phyloP scores from a whole-genome alignment of 2,329 filamentous ascomycete genomes.

The Elsinoe perseae region DNA sequence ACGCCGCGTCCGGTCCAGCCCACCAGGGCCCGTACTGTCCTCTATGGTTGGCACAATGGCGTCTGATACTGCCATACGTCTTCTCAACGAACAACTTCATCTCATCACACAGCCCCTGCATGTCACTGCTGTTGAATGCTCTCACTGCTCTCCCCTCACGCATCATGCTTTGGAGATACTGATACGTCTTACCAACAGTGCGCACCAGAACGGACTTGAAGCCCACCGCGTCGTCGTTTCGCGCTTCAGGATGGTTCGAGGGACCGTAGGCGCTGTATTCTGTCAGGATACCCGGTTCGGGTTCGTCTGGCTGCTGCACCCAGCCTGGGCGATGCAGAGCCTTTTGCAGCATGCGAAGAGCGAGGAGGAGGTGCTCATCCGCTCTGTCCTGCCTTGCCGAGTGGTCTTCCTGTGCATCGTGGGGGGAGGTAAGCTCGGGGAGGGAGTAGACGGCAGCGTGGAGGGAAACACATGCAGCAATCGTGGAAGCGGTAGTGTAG shows the following conservation, averaged over 20 bases:
- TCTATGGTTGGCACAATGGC: slow-evolving; percentile 24
- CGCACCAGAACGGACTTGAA: slow-evolving; percentile 26
- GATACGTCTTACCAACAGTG: slow-evolving; percentile 23
- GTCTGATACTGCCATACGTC: slow-evolving; percentile 22
- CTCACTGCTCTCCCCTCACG: slow-evolving; percentile 15
- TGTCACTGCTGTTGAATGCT: slow-evolving; percentile 15
- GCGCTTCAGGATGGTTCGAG: slow-evolving; percentile 22
- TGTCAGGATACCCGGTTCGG: slow-evolving; percentile 21
- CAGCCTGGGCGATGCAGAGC: slow-evolving; percentile 23
- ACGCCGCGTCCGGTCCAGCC: slow-evolving; percentile 24
- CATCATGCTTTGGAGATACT: slow-evolving; percentile 10
- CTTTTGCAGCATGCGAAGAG: slow-evolving; percentile 23
- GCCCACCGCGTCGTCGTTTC: slow-evolving; percentile 25
- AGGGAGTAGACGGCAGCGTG: slow-evolving; percentile 14
- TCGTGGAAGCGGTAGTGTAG: slow-evolving; percentile 25
- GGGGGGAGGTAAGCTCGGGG: not conserved
- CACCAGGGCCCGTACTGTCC: slow-evolving; percentile 29
- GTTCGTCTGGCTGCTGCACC: slow-evolving; percentile 19
- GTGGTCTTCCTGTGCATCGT: not conserved
- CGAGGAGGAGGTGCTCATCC: slow-evolving; percentile 23
- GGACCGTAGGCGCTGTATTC: slow-evolving; percentile 24
- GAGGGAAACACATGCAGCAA: slow-evolving; percentile 22
- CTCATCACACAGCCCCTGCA: slow-evolving; percentile 18
- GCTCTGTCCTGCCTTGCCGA: not conserved
- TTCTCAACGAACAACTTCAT: slow-evolving; percentile 21